A percentile compares a stretch with the other conserved stretches of the same genome.
These are phyloP conservation scores for Capsicum chinense DNA, from an alignment of 257 asterid genomes.

Conservation along the genomic window DNA sequence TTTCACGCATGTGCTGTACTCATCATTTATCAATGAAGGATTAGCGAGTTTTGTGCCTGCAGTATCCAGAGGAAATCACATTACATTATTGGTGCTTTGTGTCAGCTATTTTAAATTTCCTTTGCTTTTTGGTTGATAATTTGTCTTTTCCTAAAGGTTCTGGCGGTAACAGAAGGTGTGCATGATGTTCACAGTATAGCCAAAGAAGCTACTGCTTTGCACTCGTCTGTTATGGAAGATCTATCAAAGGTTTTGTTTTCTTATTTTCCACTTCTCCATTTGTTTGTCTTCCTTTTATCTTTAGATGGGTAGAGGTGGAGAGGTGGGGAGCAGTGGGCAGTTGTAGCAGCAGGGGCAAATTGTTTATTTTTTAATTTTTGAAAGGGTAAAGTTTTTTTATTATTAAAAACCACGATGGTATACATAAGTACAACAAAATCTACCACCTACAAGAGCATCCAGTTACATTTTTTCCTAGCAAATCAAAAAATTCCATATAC, in stretches of 20 bases:
- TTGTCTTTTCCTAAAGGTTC: conserved; percentile 58
- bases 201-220: conserved; percentile 89
- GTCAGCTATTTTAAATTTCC: neutral
- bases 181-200: conserved; percentile 92
- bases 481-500: neutral
- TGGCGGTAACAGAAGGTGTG: conserved; percentile 95
- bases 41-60: conserved; percentile 7
- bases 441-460: neutral
- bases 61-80: neutral
- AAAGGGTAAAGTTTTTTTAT: neutral
- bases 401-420: neutral
- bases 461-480: neutral
- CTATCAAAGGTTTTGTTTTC: conserved; percentile 75
- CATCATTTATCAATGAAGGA: too few relatives aligned
- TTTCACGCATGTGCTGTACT: too few relatives aligned
- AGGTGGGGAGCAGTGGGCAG: conserved; percentile 10
- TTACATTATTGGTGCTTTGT: neutral
- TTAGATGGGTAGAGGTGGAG: neutral
- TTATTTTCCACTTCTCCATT: conserved; percentile 19
- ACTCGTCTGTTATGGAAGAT: conserved; percentile 75
- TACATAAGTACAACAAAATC: neutral
- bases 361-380: neutral
- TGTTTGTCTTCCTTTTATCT: conserved; percentile 30
- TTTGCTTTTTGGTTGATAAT: neutral
- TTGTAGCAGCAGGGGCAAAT: neutral